phyloP scores from a whole-genome alignment of 1,284 basidiomycete genomes.

The Puccinia triticina region DNA sequence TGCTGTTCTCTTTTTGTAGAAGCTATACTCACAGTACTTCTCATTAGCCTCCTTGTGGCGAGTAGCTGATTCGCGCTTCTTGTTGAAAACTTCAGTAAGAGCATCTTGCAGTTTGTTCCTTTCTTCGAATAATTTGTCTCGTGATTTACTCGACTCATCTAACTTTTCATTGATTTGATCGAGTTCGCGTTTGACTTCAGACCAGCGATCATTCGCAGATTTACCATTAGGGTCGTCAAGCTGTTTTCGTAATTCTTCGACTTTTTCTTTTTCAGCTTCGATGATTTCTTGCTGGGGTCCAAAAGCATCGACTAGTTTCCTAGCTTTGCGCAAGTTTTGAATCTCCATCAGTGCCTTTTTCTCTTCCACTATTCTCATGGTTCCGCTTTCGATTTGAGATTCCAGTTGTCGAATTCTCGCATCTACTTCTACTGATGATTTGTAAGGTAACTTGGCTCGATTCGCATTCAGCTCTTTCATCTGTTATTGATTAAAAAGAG shows the following conservation, averaged over 20 bases:
- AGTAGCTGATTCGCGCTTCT: conserved; percentile 75
- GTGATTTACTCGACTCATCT: conserved; percentile 80
- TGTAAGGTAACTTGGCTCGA: conserved; percentile 33
- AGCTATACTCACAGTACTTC: conserved; percentile 59
- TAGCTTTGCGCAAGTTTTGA: conserved; percentile 69
- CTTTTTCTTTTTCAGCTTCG: conserved; percentile 72
- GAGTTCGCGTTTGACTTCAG: conserved; percentile 81
- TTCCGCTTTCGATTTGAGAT: conserved; percentile 86
- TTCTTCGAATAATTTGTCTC: conserved; percentile 84
- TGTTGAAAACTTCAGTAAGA: conserved; percentile 71
- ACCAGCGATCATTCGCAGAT: conserved; percentile 78
- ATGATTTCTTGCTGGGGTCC: conserved; percentile 77
- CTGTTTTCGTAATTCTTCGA: conserved; percentile 80
- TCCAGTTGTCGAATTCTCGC: conserved; percentile 70
- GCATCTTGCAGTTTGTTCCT: conserved; percentile 71
- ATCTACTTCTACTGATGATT: conserved; percentile 38
- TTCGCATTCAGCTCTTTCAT: conserved; percentile 44
- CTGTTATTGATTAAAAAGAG: conserved; percentile 38
- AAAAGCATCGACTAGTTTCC: conserved; percentile 76
- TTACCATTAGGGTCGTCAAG: conserved; percentile 90
- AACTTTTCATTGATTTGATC: conserved; percentile 82
- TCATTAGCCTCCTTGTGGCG: conserved; percentile 80
- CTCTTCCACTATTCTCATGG: conserved; percentile 90
- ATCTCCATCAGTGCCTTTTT: conserved; percentile 93
- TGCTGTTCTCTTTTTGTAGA: conserved; percentile 15